Evolutionary conservation across 106 monocot genomes (phyloP).

Genomic region (Platanthera zijinensis): DNA sequence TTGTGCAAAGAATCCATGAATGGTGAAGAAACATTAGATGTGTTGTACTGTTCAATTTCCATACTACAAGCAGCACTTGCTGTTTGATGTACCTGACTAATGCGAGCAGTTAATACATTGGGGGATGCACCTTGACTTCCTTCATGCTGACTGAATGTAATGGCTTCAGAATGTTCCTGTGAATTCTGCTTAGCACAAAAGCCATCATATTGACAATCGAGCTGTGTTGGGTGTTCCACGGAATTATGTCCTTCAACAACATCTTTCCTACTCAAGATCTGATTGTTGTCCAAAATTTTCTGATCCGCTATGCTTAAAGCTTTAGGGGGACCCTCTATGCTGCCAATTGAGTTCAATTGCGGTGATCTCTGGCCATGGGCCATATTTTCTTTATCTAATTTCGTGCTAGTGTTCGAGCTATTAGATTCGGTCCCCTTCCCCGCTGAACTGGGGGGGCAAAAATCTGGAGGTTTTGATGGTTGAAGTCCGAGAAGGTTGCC

Average conservation of each 20-base stretch:
- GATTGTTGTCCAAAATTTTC: not conserved
- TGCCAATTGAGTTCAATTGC: not conserved
- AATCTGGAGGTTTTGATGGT: constrained; percentile 70
- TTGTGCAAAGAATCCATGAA: constrained; percentile 16
- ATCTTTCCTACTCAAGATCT: constrained; percentile 5
- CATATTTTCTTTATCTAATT: not conserved
- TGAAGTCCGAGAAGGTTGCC: constrained; percentile 80
- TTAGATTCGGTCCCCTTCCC: not conserved
- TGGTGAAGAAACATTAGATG: constrained; percentile 11
- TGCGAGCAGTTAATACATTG: constrained; percentile 1
- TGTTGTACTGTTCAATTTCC: constrained; percentile 10
- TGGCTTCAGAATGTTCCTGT: constrained; percentile 7
- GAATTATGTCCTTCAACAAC: constrained; percentile 7
- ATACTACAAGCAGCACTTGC: not conserved
- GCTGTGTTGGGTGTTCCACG: not conserved
- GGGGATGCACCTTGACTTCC: constrained; percentile 8
- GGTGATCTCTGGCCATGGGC: constrained; percentile 5
- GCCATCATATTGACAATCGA: not conserved
- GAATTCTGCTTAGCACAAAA: constrained; percentile 7
- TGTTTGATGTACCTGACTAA: constrained; percentile 6
- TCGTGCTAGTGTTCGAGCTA: not conserved
- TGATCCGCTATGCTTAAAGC: not conserved
- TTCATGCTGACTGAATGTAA: constrained; percentile 9
- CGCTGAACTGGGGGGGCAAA: not conserved
- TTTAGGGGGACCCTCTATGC: not conserved